These are phyloP conservation scores for Serendipita sp. DNA, from an alignment of 768 basidiomycete species.

Conservation along the genomic window DNA sequence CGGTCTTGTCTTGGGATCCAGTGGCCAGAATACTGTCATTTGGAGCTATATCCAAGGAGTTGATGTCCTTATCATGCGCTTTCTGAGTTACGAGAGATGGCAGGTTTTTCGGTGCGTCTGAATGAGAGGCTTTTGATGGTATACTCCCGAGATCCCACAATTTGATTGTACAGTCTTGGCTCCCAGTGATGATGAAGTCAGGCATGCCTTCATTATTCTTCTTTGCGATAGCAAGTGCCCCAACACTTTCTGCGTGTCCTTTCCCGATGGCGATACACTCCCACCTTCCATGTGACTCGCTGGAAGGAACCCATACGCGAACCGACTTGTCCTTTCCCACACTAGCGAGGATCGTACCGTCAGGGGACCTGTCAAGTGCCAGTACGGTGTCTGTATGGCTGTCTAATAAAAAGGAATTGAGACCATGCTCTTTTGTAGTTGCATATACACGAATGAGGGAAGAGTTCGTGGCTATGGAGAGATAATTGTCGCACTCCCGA, in stretches of 20 bases:
- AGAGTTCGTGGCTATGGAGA: conserved; percentile 96
- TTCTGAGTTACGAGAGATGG: conserved; percentile 70
- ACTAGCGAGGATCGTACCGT: conserved; percentile 62
- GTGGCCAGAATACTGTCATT: conserved; percentile 80
- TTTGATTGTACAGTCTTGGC: conserved; percentile 94
- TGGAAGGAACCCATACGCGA: conserved; percentile 52
- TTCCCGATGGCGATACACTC: conserved; percentile 73
- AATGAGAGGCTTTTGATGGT: conserved; percentile 14
- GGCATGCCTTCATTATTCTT: conserved; percentile 23
- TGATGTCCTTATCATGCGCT: conserved; percentile 98
- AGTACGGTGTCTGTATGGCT: conserved; percentile 90
- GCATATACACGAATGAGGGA: conserved; percentile 86
- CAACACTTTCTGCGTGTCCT: conserved; percentile 88
- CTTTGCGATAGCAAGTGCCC: conserved; percentile 73
- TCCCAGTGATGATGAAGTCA: conserved; percentile 81
- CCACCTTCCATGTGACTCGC: conserved; percentile 27
- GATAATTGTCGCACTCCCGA: conserved; percentile 38
- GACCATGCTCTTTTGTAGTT: conserved; percentile 25
- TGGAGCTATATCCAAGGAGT: conserved; percentile 81
- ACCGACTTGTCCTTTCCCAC: conserved; percentile 87
- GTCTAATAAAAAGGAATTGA: conserved; percentile 71
- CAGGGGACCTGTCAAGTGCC: conserved; percentile 50
- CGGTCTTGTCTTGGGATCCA: conserved; percentile 89
- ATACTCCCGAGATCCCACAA: conserved; percentile 74
- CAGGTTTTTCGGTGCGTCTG: conserved; percentile 25